phyloP scores from a whole-genome alignment of 78 protist species.

The Protostelium mycophagum region DNA sequence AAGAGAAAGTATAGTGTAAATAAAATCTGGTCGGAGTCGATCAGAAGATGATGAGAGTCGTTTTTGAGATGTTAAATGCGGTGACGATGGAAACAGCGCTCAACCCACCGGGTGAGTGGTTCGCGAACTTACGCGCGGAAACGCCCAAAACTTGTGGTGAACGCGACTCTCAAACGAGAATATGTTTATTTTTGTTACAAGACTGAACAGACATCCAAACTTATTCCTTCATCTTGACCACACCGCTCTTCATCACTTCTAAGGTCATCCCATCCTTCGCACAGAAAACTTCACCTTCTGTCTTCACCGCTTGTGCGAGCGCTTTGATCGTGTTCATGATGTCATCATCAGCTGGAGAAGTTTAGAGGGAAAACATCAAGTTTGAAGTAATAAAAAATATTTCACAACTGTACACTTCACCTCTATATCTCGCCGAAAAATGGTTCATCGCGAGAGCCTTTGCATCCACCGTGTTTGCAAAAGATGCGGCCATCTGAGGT shows the following conservation, averaged over 20 bases:
- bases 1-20: too few species aligned
- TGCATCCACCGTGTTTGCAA: constrained; percentile 21
- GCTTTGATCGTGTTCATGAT: not conserved
- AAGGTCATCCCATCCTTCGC: not conserved
- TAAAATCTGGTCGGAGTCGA: too few species aligned
- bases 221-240: not conserved
- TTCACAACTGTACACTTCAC: not conserved
- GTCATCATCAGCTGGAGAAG: not conserved
- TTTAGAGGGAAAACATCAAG: not conserved
- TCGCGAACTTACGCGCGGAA: too few species aligned
- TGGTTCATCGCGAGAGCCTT: constrained; percentile 25
- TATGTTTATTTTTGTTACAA: too few species aligned
- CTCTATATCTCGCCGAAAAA: constrained; percentile 21
- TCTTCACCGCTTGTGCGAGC: not conserved
- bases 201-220: too few species aligned
- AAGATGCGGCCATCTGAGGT: constrained; percentile 40
- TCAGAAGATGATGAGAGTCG: too few species aligned
- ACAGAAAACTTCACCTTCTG: not conserved
- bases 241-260: not conserved
- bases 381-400: not conserved
- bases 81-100: too few species aligned
- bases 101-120: too few species aligned
- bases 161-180: too few species aligned
- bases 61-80: too few species aligned
- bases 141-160: too few species aligned